These are phyloP conservation scores for Vitis hybrid DNA, from an alignment of 177 flowering plant genomes.

Conservation along the genomic window DNA sequence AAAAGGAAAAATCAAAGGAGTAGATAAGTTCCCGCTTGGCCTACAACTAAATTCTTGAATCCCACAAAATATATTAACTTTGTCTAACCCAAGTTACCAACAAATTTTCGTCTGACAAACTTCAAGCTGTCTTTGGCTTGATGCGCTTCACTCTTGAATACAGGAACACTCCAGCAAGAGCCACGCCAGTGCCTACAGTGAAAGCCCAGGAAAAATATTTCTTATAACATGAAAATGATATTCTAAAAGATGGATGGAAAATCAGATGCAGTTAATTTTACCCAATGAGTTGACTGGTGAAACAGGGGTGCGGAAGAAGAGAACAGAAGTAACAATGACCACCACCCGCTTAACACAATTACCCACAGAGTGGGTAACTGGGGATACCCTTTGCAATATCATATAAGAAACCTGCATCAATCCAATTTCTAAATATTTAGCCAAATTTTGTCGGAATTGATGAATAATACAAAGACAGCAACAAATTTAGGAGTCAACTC, in stretches of 20 bases:
- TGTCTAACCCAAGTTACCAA: slow-evolving; percentile 2
- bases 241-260: neutral
- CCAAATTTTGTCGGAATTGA: neutral
- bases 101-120: neutral
- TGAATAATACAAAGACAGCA: neutral
- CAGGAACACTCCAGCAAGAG: slow-evolving; percentile 71
- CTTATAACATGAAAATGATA: neutral
- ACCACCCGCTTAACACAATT: slow-evolving; percentile 83
- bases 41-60: slow-evolving; percentile 16
- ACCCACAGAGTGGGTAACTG: slow-evolving; percentile 76
- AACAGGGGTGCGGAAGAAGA: slow-evolving; percentile 68
- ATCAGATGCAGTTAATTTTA: slow-evolving; percentile 18
- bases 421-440: neutral
- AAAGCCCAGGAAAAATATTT: neutral
- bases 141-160: slow-evolving; percentile 71
- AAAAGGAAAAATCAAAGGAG: neutral
- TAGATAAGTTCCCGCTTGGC: slow-evolving; percentile 5
- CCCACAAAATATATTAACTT: neutral
- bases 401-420: slow-evolving; percentile 63
- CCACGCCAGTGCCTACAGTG: slow-evolving; percentile 67
- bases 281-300: slow-evolving; percentile 61
- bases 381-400: slow-evolving; percentile 72
- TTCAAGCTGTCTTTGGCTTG: slow-evolving; percentile 53
- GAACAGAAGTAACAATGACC: slow-evolving; percentile 66
- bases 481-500: neutral